phyloP scores from a whole-genome alignment of 768 basidiomycete genomes.

The Rhizopogon roseolus region DNA sequence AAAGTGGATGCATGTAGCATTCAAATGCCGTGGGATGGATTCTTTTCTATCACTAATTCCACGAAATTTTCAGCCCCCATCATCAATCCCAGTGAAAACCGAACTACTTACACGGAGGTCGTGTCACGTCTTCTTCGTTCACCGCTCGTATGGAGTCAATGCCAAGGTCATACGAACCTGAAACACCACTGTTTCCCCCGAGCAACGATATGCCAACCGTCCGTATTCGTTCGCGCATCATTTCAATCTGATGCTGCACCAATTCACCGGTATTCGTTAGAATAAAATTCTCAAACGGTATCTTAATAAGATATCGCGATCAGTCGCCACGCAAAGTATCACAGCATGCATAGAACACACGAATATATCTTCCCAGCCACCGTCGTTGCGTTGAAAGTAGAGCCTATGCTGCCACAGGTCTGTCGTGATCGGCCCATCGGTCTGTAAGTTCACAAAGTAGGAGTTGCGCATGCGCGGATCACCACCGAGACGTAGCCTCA shows the following conservation, averaged over 20 bases:
- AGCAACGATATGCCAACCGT: conserved; percentile 85
- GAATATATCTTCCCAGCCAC: conserved; percentile 78
- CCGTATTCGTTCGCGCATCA: conserved; percentile 71
- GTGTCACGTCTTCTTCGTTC: conserved; percentile 60
- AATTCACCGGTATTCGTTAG: conserved; percentile 71
- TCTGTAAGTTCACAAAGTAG: conserved; percentile 95
- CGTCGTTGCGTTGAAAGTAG: conserved; percentile 63
- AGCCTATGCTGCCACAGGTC: conserved; percentile 96
- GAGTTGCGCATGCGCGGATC: conserved; percentile 71
- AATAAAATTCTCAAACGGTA: conserved; percentile 76
- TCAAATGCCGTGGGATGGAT: conserved; percentile 21
- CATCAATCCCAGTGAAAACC: not conserved
- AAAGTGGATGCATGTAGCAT: not conserved
- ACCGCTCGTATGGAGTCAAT: conserved; percentile 80
- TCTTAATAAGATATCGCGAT: conserved; percentile 35
- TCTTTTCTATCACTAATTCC: conserved; percentile 19
- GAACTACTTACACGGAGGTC: conserved; percentile 22
- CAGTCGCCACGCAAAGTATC: conserved; percentile 7
- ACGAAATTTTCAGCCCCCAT: not conserved
- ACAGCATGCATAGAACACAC: conserved; percentile 38
- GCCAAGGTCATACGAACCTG: conserved; percentile 78
- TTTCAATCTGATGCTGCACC: conserved; percentile 63
- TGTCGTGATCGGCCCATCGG: conserved; percentile 71
- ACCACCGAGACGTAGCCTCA: conserved; percentile 76
- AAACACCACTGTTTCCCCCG: conserved; percentile 73